Evolutionary conservation across 805 yeast genomes (phyloP).

Genomic region (Suhomyces prunicola): DNA sequence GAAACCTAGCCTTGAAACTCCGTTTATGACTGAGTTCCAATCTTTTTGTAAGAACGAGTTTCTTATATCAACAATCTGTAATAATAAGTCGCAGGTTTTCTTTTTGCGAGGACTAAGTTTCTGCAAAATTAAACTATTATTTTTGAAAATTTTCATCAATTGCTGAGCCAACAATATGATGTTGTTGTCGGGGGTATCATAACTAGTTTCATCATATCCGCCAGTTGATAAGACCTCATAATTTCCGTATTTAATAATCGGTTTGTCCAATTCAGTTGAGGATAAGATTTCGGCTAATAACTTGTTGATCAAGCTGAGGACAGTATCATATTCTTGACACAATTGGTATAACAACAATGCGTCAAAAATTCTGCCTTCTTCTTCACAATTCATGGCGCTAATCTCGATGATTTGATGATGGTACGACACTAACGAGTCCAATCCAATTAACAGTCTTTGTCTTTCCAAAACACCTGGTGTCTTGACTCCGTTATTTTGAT

Average conservation of each 20-base stretch:
- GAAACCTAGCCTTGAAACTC: slow-evolving; percentile 58
- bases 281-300: slow-evolving; percentile 75
- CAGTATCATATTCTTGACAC: slow-evolving; percentile 83
- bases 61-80: slow-evolving; percentile 68
- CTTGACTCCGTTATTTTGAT: slow-evolving; percentile 64
- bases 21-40: slow-evolving; percentile 56
- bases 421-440: slow-evolving; percentile 58
- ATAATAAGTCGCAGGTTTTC: slow-evolving; percentile 61
- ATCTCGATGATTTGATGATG: slow-evolving; percentile 71
- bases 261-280: slow-evolving; percentile 63
- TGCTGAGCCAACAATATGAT: slow-evolving; percentile 47
- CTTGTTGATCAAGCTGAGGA: slow-evolving; percentile 68
- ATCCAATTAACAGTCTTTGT: slow-evolving; percentile 61
- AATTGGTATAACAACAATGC: slow-evolving; percentile 83
- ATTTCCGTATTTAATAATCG: slow-evolving; percentile 46
- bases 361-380: slow-evolving; percentile 85
- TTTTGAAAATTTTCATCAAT: slow-evolving; percentile 44
- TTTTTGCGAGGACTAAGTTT: slow-evolving; percentile 53
- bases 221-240: slow-evolving; percentile 16
- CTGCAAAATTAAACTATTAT: slow-evolving; percentile 58
- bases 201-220: slow-evolving; percentile 31
- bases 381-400: slow-evolving; percentile 84
- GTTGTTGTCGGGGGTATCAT: slow-evolving; percentile 45
- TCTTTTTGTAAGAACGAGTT: slow-evolving; percentile 52
- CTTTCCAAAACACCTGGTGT: slow-evolving; percentile 81